Evolutionary conservation across 352 stramenopile species (phyloP), one percentile per base, ranked within the genome.

Genomic region (Globisporangium canariense): DNA sequence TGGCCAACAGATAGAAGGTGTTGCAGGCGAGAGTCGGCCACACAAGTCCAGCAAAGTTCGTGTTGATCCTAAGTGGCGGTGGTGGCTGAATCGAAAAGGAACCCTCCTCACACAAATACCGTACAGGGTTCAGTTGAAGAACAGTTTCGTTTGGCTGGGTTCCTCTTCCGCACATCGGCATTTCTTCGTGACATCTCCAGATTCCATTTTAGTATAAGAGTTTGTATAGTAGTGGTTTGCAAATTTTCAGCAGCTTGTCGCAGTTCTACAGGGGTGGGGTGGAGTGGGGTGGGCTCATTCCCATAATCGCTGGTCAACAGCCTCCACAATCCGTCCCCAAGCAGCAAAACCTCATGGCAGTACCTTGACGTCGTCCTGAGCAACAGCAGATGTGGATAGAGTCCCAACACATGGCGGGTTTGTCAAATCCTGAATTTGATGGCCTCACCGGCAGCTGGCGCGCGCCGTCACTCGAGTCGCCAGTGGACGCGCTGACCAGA

Each of bases 111-210:
- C 25, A 28, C 25, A 28, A 28, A 28, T 28, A 28, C 25, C 25
- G 25, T 28, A 28, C 25, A 28, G 28, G 52, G 32, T 58, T 30
- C 52, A 45, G 52, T 58, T 58, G 52, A 58, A 58, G 52, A 58
- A 58, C 52, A 58, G 52, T 46, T 13, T 46, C 32, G 7, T 4
- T n/a, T 40, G 13, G 49, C 4, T 38, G 13, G 49, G 11, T 38
- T 55, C 32, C 10, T 25, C 4, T 43, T n/a, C 41, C 41, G 18
- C 14, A 5, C 7, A 11, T 40, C 8, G 34, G 25, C 25, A 28
- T 16, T 41, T 41, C 36, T 41, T 14, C 36, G 30, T 58, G 51
- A 58, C 51, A 57, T 14, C 8, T 30, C 43, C 9, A 58, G 52
- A 46, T 58, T 58, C 32, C 4, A 8, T 30, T 46, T 32, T 32